A percentile compares a stretch with the other conserved stretches of the same genome.
Evolutionary conservation across 2,329 filamentous ascomycete genomes (phyloP).

Genomic region (Gaeumannomyces sp.): DNA sequence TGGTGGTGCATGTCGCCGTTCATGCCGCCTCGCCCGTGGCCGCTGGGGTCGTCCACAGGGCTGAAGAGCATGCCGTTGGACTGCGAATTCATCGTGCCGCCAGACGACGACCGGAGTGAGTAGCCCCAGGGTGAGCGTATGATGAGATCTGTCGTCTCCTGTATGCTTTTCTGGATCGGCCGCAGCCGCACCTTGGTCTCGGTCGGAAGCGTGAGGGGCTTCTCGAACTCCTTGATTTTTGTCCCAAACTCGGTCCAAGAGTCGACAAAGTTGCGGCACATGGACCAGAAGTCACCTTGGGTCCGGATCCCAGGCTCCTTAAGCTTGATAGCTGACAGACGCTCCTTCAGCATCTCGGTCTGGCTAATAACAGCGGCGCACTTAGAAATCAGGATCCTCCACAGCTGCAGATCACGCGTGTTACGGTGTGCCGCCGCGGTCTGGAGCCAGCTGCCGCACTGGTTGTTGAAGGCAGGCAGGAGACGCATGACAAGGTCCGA

Average conservation of each 20-base stretch:
- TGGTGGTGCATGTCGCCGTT: constrained; percentile 7
- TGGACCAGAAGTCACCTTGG: constrained; percentile 55
- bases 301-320: constrained; percentile 74
- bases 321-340: constrained; percentile 74
- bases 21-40: neutral
- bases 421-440: constrained; percentile 54
- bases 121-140: constrained; percentile 52
- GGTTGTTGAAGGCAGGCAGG: constrained; percentile 62
- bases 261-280: constrained; percentile 69
- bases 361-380: constrained; percentile 66
- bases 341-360: constrained; percentile 64
- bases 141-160: constrained; percentile 72
- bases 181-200: constrained; percentile 70
- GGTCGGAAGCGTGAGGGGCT: constrained; percentile 46
- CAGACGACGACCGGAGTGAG: constrained; percentile 27
- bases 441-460: constrained; percentile 59
- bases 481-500: constrained; percentile 67
- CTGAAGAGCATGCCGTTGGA: constrained; percentile 1
- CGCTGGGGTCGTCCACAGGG: neutral
- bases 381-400: constrained; percentile 65
- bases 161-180: constrained; percentile 75
- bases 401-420: constrained; percentile 51
- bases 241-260: constrained; percentile 62
- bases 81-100: constrained; percentile 1
- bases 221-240: constrained; percentile 50